A percentile compares a stretch with the other conserved stretches of the same genome.
phyloP scores from a whole-genome alignment of 208 protist genomes.

The Leishmania tropica region DNA sequence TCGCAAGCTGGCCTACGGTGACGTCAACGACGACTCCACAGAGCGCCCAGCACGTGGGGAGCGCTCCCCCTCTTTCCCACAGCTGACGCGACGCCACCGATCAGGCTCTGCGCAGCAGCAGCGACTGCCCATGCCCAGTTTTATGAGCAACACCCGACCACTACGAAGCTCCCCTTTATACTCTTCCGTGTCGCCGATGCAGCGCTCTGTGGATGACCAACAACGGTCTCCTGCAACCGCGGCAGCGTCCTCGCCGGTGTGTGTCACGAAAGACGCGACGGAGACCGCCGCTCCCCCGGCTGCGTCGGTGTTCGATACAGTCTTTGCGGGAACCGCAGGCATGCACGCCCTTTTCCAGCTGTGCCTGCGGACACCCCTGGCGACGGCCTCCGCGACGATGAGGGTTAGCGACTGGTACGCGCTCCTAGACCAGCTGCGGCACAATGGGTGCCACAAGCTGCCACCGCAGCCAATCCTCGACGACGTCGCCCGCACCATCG shows the following conservation, averaged over 20 bases:
- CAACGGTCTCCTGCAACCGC: background rate
- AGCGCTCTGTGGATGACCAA: background rate
- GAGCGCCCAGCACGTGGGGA: background rate
- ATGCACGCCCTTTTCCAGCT: constrained; percentile 20
- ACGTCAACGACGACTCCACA: background rate
- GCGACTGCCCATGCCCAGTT: background rate
- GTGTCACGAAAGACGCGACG: background rate
- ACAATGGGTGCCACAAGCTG: constrained; percentile 27
- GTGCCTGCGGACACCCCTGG: constrained; percentile 16
- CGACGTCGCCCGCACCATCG: constrained; percentile 33
- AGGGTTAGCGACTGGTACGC: constrained; percentile 30
- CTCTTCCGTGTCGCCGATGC: background rate
- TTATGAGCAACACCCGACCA: background rate
- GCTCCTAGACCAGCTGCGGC: constrained; percentile 19
- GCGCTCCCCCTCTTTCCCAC: background rate
- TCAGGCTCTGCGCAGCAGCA: background rate
- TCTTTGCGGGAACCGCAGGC: background rate
- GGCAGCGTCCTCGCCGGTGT: background rate
- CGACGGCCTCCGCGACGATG: constrained; percentile 15
- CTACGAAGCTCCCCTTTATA: background rate
- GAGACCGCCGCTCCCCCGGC: too few species aligned
- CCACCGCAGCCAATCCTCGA: constrained; percentile 43
- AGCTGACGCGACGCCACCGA: background rate
- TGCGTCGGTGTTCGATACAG: background rate
- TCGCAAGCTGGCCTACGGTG: background rate